Evolutionary conservation across 257 asterid genomes (phyloP).

Genomic region (Capsicum baccatum): DNA sequence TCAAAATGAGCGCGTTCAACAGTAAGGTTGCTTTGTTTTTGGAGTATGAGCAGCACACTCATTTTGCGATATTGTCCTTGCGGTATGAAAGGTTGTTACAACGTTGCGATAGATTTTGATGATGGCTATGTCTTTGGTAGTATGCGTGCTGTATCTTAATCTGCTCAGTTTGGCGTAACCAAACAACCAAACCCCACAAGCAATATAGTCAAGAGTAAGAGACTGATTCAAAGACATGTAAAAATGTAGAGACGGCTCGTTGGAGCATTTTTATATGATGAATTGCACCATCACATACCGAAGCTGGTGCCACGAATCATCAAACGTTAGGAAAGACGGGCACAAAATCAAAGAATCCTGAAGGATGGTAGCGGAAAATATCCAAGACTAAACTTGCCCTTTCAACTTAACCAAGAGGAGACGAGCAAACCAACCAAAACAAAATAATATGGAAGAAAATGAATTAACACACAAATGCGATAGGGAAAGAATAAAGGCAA

Average conservation of each 20-base stretch:
- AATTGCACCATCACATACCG: too few species aligned
- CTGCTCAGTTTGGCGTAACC: not conserved
- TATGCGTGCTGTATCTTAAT: not conserved
- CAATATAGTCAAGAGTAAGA: not conserved
- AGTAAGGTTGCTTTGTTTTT: constrained; percentile 66
- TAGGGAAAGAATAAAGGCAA: too few species aligned
- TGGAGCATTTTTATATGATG: not conserved
- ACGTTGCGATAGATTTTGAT: constrained; percentile 13
- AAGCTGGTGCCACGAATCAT: too few species aligned
- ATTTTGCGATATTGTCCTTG: not conserved
- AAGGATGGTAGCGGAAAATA: too few species aligned
- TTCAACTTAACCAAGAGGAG: too few species aligned
- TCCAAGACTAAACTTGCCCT: too few species aligned
- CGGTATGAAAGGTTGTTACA: not conserved
- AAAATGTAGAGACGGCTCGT: not conserved
- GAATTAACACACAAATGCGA: too few species aligned
- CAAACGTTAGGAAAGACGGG: too few species aligned
- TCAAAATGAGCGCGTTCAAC: constrained; percentile 45
- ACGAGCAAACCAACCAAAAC: too few species aligned
- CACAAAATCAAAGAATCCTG: too few species aligned
- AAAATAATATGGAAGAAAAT: too few species aligned
- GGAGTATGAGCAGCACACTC: constrained; percentile 43
- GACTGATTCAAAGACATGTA: not conserved
- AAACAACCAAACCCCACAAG: not conserved
- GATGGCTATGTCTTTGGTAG: constrained; percentile 27